phyloP scores from a whole-genome alignment of 345 rosid genomes.

The Gossypium australe region DNA sequence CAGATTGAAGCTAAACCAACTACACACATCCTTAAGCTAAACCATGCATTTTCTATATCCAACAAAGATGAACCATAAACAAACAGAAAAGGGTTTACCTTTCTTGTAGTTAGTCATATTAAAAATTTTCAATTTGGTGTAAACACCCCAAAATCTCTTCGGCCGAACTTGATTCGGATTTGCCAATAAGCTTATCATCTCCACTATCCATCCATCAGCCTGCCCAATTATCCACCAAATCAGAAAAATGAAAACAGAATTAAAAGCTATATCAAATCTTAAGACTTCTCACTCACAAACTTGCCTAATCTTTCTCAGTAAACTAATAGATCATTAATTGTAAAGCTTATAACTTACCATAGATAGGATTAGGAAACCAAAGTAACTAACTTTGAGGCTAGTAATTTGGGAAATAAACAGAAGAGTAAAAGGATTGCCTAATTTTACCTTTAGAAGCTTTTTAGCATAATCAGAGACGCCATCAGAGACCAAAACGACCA shows the following conservation, averaged over 20 bases:
- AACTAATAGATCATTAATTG: neutral
- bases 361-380: neutral
- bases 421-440: neutral
- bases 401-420: neutral
- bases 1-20: neutral
- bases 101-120: constrained; percentile 82
- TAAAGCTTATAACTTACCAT: neutral
- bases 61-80: neutral
- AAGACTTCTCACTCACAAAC: neutral
- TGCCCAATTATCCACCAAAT: constrained; percentile 24
- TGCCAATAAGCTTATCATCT: constrained; percentile 73
- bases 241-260: neutral
- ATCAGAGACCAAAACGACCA: constrained; percentile 88
- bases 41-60: neutral
- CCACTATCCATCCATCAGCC: constrained; percentile 98
- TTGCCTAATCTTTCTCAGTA: neutral
- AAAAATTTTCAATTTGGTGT: constrained; percentile 89
- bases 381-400: neutral
- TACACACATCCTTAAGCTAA: neutral
- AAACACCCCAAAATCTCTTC: constrained; percentile 91
- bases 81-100: constrained; percentile 36
- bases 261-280: neutral
- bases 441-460: constrained; percentile 49
- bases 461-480: constrained; percentile 79
- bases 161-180: constrained; percentile 93